Evolutionary conservation across 768 basidiomycete species (phyloP).

Genomic region (Russula olivacea): DNA sequence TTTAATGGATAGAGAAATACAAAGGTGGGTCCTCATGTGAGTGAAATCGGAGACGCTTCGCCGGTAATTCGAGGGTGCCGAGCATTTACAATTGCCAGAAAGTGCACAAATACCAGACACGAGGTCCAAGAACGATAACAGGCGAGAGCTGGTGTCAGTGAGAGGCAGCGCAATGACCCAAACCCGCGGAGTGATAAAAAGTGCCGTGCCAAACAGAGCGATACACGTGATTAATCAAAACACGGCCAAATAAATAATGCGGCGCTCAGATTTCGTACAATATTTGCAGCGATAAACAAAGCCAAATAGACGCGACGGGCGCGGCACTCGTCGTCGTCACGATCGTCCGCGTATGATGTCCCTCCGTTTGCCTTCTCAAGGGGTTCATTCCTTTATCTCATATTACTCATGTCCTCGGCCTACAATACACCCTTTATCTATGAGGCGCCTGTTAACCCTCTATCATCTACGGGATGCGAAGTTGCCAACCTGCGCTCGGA

Average conservation of each 20-base stretch:
- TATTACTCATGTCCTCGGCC: slow-evolving; percentile 51
- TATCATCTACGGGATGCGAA: slow-evolving; percentile 3
- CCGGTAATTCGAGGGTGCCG: not conserved
- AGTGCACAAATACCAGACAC: not conserved
- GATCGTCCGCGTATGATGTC: slow-evolving; percentile 35
- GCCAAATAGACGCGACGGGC: slow-evolving; percentile 8
- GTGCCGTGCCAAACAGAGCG: not conserved
- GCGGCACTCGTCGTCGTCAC: slow-evolving; percentile 3
- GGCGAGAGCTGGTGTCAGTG: not conserved
- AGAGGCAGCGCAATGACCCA: slow-evolving; percentile 1
- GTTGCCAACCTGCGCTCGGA: slow-evolving; percentile 2
- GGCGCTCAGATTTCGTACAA: no score
- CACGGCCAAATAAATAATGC: not conserved
- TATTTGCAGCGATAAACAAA: not conserved
- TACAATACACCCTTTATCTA: slow-evolving; percentile 11
- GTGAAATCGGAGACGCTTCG: slow-evolving; percentile 5
- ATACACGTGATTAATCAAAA: slow-evolving; percentile 6
- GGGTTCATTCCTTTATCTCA: slow-evolving; percentile 31
- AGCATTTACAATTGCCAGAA: slow-evolving; percentile 1
- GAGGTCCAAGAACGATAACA: not conserved
- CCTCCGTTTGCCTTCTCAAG: slow-evolving; percentile 38
- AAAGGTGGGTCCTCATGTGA: not conserved
- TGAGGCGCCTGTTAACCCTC: slow-evolving; percentile 8
- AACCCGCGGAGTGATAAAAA: slow-evolving; percentile 3
- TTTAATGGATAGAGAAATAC: slow-evolving; percentile 7